Base-by-base conservation (phyloP, 176 grass and related monocot genomes). In the Cocos nucifera region DNA sequence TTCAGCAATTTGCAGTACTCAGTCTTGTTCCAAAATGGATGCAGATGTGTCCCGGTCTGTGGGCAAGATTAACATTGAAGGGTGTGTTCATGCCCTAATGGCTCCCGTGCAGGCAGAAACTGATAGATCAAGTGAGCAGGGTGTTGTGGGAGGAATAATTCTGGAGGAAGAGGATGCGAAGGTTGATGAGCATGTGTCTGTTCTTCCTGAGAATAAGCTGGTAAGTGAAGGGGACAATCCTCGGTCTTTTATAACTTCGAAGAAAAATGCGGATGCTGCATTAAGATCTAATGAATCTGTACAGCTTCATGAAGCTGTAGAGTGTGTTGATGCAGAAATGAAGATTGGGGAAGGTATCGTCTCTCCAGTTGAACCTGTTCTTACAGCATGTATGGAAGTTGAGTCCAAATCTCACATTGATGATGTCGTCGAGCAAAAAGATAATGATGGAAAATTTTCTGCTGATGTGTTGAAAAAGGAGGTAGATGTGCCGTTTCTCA, bases 1-100 rank as follows among this genome's bases (percentile, higher is more conserved):
- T 75, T 87, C 86, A 26, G 78, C 80, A 28, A 52, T 79, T 50
- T 90, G 86, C 75, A 90, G 83, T 62, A 59, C 69, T 3, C 83
- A 80, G 22, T 87, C 80, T 26, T 87, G 80, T 69, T 73, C 80
- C 19, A 82, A 96, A 68, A 66, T 68, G 10, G 86, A 79, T 71
- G 59, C 28, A 30, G 90, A 90, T 69, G 64, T 66, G 53, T 84
- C 62, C 44, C 75, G 69, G 51, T 50, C 78, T 76, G 20, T 56
- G 18, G 59, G 20, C 6, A 73, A 56, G 30, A 53, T n/a, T 30
- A 56, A 8, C 21, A 54, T 30, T 67, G 69, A 79, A 65, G 78
- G 22, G 22, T 25, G 62, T 74, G 73, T 48, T 30, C 17, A 72
- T 59, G 76, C 52, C 17, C 58, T 17, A 49, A 58, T 21, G 19